Percentiles rank a stretch among this genome's conserved stretches.
Evolutionary conservation across 2,329 filamentous ascomycete species (phyloP).

Genomic region (Pseudocercospora vitis): DNA sequence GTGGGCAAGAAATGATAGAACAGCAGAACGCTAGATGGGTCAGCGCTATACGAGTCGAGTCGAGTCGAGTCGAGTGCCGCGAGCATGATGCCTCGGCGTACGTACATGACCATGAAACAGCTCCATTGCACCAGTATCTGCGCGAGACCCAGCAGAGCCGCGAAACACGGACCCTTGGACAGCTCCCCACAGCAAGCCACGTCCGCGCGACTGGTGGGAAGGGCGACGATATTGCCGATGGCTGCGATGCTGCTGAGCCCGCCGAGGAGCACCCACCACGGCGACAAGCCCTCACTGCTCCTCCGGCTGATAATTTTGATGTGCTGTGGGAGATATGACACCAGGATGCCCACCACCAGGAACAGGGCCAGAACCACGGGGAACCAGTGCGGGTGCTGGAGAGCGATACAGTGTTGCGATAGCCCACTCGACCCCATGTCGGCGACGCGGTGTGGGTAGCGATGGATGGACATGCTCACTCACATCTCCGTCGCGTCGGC

Average conservation of each 20-base stretch:
- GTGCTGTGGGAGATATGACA: conserved; percentile 95
- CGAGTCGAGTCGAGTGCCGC: too few species aligned
- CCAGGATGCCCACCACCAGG: conserved; percentile 81
- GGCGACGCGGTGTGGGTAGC: background rate
- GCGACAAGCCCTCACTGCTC: conserved; percentile 91
- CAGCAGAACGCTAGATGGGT: conserved; percentile 69
- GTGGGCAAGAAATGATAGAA: conserved; percentile 88
- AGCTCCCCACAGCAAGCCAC: conserved; percentile 83
- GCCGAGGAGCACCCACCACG: conserved; percentile 92
- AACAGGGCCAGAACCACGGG: conserved; percentile 45
- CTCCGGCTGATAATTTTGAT: conserved; percentile 81
- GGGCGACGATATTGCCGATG: conserved; percentile 87
- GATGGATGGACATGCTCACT: too few species aligned
- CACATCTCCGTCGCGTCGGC: too few species aligned
- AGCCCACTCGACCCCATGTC: conserved; percentile 14
- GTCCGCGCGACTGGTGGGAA: conserved; percentile 79
- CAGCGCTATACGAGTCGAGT: conserved; percentile 1
- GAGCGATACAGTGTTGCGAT: conserved; percentile 30
- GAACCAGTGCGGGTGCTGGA: conserved; percentile 32
- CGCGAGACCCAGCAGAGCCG: conserved; percentile 81
- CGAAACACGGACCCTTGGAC: conserved; percentile 76
- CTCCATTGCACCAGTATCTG: conserved; percentile 91
- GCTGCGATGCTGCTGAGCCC: conserved; percentile 81
- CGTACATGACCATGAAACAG: conserved; percentile 89
- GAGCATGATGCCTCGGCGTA: too few species aligned